These are phyloP conservation scores for Themeda triandra DNA, from an alignment of 176 grass and related monocot genomes.

Conservation along the genomic window DNA sequence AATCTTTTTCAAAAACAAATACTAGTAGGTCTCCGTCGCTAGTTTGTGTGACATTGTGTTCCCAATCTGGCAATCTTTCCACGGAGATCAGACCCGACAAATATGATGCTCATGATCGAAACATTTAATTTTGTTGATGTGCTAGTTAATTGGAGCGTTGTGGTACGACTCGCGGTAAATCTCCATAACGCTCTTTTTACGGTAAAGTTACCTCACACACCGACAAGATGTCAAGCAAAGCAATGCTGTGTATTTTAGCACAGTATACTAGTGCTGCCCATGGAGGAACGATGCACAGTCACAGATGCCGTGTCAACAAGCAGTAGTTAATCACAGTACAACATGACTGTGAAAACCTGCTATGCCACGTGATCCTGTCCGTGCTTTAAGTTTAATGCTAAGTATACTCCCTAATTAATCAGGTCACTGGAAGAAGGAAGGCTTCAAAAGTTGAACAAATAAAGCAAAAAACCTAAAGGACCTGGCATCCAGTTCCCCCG, in stretches of 20 bases:
- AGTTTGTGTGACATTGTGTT: neutral
- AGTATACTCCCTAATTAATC: neutral
- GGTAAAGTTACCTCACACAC: neutral
- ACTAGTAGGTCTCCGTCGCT: neutral
- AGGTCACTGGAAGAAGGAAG: neutral
- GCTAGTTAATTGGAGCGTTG: neutral
- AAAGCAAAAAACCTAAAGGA: too few relatives aligned
- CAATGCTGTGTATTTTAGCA: neutral
- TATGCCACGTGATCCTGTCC: neutral
- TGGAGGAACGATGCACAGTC: neutral
- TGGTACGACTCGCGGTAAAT: neutral
- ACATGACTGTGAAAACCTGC: neutral
- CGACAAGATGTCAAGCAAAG: neutral
- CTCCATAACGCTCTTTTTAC: neutral
- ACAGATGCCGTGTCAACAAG: neutral
- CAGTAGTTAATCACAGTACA: neutral
- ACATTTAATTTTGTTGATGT: neutral
- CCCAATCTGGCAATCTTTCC: too few relatives aligned
- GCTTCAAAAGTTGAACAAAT: neutral
- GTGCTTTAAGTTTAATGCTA: neutral
- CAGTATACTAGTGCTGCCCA: neutral
- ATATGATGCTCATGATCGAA: neutral
- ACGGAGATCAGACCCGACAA: neutral
- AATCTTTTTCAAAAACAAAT: neutral
- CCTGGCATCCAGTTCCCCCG: too few relatives aligned